phyloP scores from a whole-genome alignment of 306 rosid genomes.

The Citrullus amarus region DNA sequence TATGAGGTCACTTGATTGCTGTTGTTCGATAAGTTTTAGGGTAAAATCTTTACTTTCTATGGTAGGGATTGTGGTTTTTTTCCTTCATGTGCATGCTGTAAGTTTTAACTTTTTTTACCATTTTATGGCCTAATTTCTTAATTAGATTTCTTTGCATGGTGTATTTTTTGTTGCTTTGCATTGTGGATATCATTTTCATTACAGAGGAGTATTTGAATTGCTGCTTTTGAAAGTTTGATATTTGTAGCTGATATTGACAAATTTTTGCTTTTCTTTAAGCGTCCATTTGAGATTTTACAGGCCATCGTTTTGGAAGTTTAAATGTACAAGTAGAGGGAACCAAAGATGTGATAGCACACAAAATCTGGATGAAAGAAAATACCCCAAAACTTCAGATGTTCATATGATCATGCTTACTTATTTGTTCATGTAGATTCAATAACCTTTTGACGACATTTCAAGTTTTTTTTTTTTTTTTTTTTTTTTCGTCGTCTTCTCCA shows the following conservation, averaged over 20 bases:
- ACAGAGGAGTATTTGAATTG: neutral
- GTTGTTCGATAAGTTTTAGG: constrained; percentile 42
- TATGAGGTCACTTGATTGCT: constrained; percentile 77
- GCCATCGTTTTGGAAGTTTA: too few species aligned
- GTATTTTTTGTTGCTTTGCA: neutral
- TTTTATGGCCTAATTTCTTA: neutral
- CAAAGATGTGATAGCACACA: too few species aligned
- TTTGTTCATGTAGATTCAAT: too few species aligned
- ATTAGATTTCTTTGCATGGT: neutral
- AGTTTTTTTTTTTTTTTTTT: too few species aligned
- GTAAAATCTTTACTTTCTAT: neutral
- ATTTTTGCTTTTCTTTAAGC: neutral
- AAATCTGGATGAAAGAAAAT: too few species aligned
- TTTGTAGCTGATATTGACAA: neutral
- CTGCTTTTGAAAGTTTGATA: neutral
- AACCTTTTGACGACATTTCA: too few species aligned
- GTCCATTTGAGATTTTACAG: neutral
- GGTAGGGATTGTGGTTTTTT: neutral
- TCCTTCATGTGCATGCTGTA: neutral
- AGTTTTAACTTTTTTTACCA: neutral
- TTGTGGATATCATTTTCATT: neutral
- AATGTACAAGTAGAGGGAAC: too few species aligned
- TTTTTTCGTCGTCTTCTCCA: too few species aligned
- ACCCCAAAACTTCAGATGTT: too few species aligned
- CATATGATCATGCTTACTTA: too few species aligned